Percentiles rank a stretch among this genome's conserved stretches.
These are phyloP conservation scores for Paxillus ammoniavirescens DNA, from an alignment of 768 basidiomycete species.

Conservation along the genomic window DNA sequence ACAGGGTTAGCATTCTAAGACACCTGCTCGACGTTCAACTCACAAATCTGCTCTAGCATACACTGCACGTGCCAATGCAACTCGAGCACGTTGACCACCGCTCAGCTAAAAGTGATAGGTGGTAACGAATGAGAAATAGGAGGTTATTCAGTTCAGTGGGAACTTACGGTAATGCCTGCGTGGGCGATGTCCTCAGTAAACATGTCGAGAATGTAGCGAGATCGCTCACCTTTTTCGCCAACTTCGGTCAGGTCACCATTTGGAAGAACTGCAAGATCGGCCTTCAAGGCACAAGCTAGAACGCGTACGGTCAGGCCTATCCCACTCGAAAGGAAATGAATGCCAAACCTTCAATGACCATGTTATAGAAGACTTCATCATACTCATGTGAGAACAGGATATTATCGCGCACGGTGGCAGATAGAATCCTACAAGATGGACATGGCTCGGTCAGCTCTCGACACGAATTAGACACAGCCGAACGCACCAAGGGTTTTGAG, in stretches of 20 bases:
- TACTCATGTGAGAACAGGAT: constrained; percentile 90
- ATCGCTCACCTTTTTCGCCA: constrained; percentile 69
- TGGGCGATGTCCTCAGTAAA: background rate
- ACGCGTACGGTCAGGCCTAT: background rate
- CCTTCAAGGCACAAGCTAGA: constrained; percentile 78
- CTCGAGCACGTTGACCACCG: constrained; percentile 82
- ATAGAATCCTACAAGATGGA: constrained; percentile 61
- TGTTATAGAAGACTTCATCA: constrained; percentile 79
- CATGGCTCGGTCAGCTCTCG: background rate
- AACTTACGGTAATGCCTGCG: constrained; percentile 56
- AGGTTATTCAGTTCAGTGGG: background rate
- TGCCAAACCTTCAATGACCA: constrained; percentile 70
- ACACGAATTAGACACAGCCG: background rate
- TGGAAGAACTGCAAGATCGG: constrained; percentile 76
- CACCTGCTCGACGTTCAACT: constrained; percentile 15
- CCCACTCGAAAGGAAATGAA: background rate
- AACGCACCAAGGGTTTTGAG: constrained; percentile 80
- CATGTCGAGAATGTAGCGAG: background rate
- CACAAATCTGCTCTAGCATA: constrained; percentile 90
- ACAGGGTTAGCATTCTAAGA: background rate
- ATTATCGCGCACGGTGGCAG: constrained; percentile 83
- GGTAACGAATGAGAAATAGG: constrained; percentile 10
- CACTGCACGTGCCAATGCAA: constrained; percentile 83
- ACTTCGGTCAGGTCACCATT: constrained; percentile 85
- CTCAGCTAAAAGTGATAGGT: constrained; percentile 47